Percentiles rank a stretch among this genome's conserved stretches.
These are phyloP conservation scores for Tuber magnatum DNA, from an alignment of 495 filamentous ascomycete species.

Conservation along the genomic window DNA sequence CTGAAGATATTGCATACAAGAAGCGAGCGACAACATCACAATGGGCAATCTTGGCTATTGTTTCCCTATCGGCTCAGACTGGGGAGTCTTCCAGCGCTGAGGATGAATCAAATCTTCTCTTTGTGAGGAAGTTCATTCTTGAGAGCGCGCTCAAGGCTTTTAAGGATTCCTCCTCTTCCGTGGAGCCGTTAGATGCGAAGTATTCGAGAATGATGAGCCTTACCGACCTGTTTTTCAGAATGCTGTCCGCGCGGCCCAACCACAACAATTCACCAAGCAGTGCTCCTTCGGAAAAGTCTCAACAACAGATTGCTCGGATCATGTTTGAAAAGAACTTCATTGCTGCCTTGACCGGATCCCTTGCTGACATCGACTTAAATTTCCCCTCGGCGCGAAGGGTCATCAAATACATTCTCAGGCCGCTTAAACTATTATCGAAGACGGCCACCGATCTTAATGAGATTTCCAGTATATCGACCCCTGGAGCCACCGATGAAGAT, in stretches of 20 bases:
- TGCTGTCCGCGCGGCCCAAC: conserved; percentile 73
- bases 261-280: conserved; percentile 45
- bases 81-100: conserved; percentile 63
- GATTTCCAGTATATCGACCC: conserved; percentile 60
- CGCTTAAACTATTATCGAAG: conserved; percentile 75
- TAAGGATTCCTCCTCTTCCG: conserved; percentile 74
- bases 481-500: conserved; percentile 68
- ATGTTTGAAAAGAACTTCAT: conserved; percentile 99
- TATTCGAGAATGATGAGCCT: conserved; percentile 79
- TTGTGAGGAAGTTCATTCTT: conserved; percentile 87
- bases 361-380: conserved; percentile 92
- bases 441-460: conserved; percentile 81
- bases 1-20: conserved; percentile 66
- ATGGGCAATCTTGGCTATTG: conserved; percentile 76
- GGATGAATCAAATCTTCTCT: conserved; percentile 80
- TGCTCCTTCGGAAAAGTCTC: conserved; percentile 45
- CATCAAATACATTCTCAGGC: conserved; percentile 90
- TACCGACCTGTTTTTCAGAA: conserved; percentile 85
- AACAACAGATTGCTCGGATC: conserved; percentile 73
- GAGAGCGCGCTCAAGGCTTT: conserved; percentile 89
- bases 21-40: conserved; percentile 76
- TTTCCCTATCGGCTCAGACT: conserved; percentile 80
- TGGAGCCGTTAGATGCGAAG: conserved; percentile 73
- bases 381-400: conserved; percentile 86
- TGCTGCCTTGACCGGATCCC: conserved; percentile 73